Evolutionary conservation across 768 basidiomycete species (phyloP).

Genomic region (Hemileccinum rubropunctum): DNA sequence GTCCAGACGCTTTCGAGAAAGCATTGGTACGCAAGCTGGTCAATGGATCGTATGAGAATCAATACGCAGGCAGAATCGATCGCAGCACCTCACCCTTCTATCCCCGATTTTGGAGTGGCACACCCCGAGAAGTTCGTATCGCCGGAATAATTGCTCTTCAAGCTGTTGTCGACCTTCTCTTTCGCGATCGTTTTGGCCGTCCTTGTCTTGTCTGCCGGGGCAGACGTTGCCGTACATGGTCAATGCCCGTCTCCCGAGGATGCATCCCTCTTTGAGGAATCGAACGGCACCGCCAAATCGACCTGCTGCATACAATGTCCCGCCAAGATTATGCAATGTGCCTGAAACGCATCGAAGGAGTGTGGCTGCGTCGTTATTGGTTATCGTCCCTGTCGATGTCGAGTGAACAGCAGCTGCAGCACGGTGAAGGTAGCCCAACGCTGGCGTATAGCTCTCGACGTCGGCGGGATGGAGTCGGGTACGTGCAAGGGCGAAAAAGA

Average conservation of each 20-base stretch:
- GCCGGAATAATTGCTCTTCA: slow-evolving; percentile 60
- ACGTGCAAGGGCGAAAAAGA: slow-evolving; percentile 53
- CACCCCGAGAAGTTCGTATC: slow-evolving; percentile 81
- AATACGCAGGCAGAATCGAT: not conserved
- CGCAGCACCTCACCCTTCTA: slow-evolving; percentile 51
- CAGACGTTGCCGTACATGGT: slow-evolving; percentile 16
- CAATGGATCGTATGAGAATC: not conserved
- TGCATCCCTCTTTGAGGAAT: slow-evolving; percentile 63
- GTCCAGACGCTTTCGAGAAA: slow-evolving; percentile 49
- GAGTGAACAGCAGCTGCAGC: slow-evolving; percentile 33
- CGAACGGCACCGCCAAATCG: slow-evolving; percentile 62
- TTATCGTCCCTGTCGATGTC: slow-evolving; percentile 3
- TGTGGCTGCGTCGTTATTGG: slow-evolving; percentile 39
- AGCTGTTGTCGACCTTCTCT: slow-evolving; percentile 54
- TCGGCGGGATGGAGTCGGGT: slow-evolving; percentile 38
- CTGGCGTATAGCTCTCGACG: slow-evolving; percentile 43
- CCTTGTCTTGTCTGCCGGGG: slow-evolving; percentile 2
- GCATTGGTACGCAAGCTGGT: slow-evolving; percentile 59
- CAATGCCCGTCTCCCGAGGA: slow-evolving; percentile 49
- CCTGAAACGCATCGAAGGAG: slow-evolving; percentile 69
- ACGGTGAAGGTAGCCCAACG: slow-evolving; percentile 47
- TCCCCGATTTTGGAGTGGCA: slow-evolving; percentile 79
- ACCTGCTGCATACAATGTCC: slow-evolving; percentile 63
- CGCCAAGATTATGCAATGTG: slow-evolving; percentile 66
- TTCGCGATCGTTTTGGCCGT: slow-evolving; percentile 25